Evolutionary conservation across 2,329 filamentous ascomycete species (phyloP).

Genomic region (Verticillium klebahnii): DNA sequence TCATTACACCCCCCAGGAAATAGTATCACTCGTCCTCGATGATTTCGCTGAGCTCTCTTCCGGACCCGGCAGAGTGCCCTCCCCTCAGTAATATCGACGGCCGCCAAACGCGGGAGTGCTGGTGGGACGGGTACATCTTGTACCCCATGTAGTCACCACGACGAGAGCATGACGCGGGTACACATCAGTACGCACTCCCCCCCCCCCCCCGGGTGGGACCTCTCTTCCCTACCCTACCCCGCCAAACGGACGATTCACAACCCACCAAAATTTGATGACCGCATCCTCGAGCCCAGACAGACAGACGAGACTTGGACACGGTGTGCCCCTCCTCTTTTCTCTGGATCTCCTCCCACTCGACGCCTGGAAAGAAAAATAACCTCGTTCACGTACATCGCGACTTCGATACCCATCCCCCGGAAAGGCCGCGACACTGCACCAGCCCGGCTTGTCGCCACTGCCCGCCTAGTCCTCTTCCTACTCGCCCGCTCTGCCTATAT

Average conservation of each 20-base stretch:
- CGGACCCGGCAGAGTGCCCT: neutral
- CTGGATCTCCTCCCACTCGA: constrained; percentile 2
- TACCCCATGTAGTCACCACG: neutral
- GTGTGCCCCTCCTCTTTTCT: constrained; percentile 1
- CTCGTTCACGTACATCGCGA: constrained; percentile 6
- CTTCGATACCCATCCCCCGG: neutral
- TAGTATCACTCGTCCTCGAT: too few relatives aligned
- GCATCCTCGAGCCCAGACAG: constrained; percentile 1
- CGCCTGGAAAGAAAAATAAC: constrained; percentile 5
- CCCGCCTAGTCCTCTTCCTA: neutral
- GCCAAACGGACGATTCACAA: constrained; percentile 13
- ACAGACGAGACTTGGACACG: neutral
- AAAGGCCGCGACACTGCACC: neutral
- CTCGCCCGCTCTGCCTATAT: neutral
- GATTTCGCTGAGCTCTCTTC: too few relatives aligned
- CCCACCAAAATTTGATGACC: constrained; percentile 15
- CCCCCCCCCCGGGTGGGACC: neutral
- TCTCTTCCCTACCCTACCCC: constrained; percentile 8
- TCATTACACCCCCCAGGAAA: too few relatives aligned
- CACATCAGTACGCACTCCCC: neutral
- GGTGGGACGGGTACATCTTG: neutral
- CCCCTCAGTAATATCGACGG: neutral
- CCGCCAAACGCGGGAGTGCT: neutral
- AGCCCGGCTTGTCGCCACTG: neutral
- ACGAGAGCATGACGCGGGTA: neutral